Evolutionary conservation across 495 filamentous ascomycete genomes (phyloP), one percentile per base, ranked within the genome.

Genomic region (Oleoguttula mirabilis): DNA sequence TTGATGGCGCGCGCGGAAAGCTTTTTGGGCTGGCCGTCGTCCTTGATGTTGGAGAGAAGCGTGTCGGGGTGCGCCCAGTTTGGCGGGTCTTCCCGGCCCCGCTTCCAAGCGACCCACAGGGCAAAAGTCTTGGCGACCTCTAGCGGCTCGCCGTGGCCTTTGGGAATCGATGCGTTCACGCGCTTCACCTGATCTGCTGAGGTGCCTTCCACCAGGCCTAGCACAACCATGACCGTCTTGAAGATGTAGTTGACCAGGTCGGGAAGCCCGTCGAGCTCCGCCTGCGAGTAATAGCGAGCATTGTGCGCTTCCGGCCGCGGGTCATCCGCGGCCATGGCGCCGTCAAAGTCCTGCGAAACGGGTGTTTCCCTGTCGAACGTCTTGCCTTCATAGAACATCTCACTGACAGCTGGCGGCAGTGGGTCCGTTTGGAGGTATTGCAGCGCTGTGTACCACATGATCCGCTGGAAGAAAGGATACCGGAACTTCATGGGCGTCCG

Each of bases 21-120:
- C 36, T 61, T 64, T 43, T 61, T 63, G 7, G 59, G 50, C 2
- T 33, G 48, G 6, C 41, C 48, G 20, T 45, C 41, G 2, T 57
- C 53, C 22, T 48, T 48, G n/a, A 17, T 36, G 24, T 52, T 55
- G n/a, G 55, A 48, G 12, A 61, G 39, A 1, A 43, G 33, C 10
- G 51, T 43, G 32, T 66, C 59, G 6, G 59, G 61, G 42, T 64
- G 52, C 19, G 75, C 79, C 80, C 80, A 84, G 40, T 70, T 64
- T 22, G 80, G 75, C 20, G 80, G 72, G 36, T 61, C 63, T 50
- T 82, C 80, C 47, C 79, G 77, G 3, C 79, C 80, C 37, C 77
- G 76, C 52, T 84, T 84, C 79, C 79, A 83, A 17, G 77, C 70
- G 28, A 71, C 71, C 80, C 80, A 84, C 16, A 80, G 67, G 2